Evolutionary conservation across 305 asterid species (phyloP).

Genomic region (Solanum hybrid): DNA sequence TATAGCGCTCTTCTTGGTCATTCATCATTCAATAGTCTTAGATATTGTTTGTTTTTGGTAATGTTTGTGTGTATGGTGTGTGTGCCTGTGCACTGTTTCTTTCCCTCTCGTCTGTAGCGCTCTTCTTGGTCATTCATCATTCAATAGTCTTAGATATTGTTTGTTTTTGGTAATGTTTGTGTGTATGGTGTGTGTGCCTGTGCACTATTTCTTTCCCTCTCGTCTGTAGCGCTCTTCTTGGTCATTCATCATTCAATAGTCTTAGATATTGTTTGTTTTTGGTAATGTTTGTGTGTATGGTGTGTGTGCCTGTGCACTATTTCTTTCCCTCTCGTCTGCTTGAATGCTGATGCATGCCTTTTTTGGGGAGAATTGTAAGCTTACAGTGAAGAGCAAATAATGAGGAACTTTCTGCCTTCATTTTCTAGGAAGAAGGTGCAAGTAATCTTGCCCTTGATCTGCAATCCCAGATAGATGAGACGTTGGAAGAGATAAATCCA

Average conservation of each 20-base stretch:
- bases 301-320: background rate
- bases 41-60: background rate
- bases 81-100: background rate
- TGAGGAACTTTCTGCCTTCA: slow-evolving; percentile 1
- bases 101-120: background rate
- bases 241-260: background rate
- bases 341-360: background rate
- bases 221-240: background rate
- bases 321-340: background rate
- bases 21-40: background rate
- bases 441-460: slow-evolving; percentile 84
- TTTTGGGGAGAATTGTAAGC: background rate
- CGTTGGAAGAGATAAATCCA: slow-evolving; percentile 84
- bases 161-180: background rate
- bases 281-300: background rate
- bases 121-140: background rate
- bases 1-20: background rate
- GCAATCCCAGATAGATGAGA: slow-evolving; percentile 92
- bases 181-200: background rate
- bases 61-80: background rate
- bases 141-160: background rate
- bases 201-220: background rate
- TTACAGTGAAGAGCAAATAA: background rate
- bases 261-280: background rate
- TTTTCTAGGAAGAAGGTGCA: slow-evolving; percentile 87